Evolutionary conservation across 1,284 basidiomycete genomes (phyloP).

Genomic region (Trichosporon sp.): DNA sequence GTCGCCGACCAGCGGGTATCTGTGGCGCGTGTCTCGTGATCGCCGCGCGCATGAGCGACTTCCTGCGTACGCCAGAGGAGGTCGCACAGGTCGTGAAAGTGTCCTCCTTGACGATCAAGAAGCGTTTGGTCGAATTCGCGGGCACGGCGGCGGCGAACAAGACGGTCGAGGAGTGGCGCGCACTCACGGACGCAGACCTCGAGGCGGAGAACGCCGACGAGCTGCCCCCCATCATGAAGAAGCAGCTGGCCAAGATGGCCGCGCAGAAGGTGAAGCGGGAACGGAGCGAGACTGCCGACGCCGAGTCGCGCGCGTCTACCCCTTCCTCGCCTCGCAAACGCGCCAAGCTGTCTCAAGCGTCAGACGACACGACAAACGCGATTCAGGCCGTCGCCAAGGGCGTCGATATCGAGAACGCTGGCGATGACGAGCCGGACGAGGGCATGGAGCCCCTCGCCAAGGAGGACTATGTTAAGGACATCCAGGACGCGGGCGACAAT

Average conservation of each 20-base stretch:
- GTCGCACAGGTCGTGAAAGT: conserved; percentile 99
- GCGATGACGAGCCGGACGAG: conserved; percentile 46
- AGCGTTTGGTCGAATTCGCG: conserved; percentile 94
- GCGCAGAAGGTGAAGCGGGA: conserved; percentile 37
- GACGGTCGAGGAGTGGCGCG: conserved; percentile 88
- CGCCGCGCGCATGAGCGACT: conserved; percentile 98
- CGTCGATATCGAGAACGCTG: conserved; percentile 4
- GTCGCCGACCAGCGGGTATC: conserved; percentile 92
- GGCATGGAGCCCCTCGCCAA: conserved; percentile 58
- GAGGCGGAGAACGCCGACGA: conserved; percentile 50
- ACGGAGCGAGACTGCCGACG: conserved; percentile 27
- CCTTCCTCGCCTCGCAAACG: not conserved
- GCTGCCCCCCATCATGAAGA: conserved; percentile 48
- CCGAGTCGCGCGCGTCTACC: not conserved
- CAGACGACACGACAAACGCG: conserved; percentile 23
- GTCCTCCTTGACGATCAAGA: conserved; percentile 88
- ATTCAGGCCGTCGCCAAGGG: conserved; percentile 15
- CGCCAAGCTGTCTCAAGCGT: not conserved
- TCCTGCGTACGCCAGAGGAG: conserved; percentile 87
- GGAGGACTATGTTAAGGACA: conserved; percentile 36
- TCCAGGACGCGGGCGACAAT: conserved; percentile 31
- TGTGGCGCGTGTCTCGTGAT: conserved; percentile 94
- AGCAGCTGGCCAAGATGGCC: conserved; percentile 44
- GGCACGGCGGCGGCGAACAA: conserved; percentile 81
- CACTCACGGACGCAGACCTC: conserved; percentile 67